Conservation (phyloP, 306 rosid genomes). For the Cercis canadensis region DNA sequence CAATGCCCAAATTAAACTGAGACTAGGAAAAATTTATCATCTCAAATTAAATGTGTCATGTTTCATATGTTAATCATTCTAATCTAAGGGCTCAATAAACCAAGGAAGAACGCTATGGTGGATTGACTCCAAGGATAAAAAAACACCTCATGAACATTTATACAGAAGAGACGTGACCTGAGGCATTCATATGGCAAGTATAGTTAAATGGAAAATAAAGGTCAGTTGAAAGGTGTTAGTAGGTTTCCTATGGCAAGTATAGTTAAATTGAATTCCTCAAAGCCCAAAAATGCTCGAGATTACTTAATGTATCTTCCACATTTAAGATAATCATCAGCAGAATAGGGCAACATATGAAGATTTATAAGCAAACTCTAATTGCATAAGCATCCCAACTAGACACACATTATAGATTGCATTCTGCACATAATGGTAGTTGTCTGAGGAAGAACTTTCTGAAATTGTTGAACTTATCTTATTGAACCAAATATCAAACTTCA, state of each 20-base stretch:
- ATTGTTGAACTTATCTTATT: neutral
- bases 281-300: neutral
- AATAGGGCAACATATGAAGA: neutral
- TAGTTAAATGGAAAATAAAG: neutral
- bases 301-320: neutral
- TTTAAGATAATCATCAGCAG: neutral
- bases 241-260: neutral
- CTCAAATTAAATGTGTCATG: neutral
- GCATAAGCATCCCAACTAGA: neutral
- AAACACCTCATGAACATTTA: neutral
- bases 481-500: conserved; percentile 7
- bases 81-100: neutral
- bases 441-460: no score
- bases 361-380: neutral
- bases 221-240: neutral
- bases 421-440: neutral
- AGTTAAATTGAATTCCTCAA: neutral
- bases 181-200: neutral
- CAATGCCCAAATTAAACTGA: neutral
- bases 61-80: neutral
- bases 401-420: neutral
- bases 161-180: neutral
- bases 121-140: neutral
- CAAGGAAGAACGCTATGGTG: neutral
- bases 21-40: no score